phyloP scores from a whole-genome alignment of 257 asterid genomes.

The Nicotiana tabacum region DNA sequence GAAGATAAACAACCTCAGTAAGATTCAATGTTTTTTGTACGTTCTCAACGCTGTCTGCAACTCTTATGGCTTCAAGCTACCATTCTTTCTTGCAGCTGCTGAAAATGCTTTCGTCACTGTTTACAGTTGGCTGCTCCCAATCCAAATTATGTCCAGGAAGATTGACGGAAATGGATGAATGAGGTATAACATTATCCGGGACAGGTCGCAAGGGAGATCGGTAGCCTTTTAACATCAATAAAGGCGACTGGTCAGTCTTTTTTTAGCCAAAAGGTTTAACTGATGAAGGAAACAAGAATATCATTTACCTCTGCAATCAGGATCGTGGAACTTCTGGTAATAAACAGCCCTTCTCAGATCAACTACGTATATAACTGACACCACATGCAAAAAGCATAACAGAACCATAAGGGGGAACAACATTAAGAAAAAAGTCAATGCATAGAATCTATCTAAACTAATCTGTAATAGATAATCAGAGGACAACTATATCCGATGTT shows the following conservation, averaged over 20 bases:
- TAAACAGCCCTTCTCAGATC: slow-evolving; percentile 78
- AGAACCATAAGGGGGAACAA: slow-evolving; percentile 6
- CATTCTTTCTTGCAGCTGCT: slow-evolving; percentile 67
- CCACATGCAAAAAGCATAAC: background rate
- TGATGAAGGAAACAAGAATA: slow-evolving; percentile 6
- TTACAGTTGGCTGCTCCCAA: slow-evolving; percentile 16
- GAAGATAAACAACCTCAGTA: slow-evolving; percentile 43
- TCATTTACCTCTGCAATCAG: slow-evolving; percentile 83
- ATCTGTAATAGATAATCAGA: background rate
- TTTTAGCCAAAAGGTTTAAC: background rate
- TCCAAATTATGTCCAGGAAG: slow-evolving; percentile 25
- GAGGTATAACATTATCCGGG: slow-evolving; percentile 56
- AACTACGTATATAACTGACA: slow-evolving; percentile 74
- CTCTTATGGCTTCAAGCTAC: slow-evolving; percentile 81
- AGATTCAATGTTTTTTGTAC: slow-evolving; percentile 55
- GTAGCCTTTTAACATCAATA: slow-evolving; percentile 48
- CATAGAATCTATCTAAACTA: background rate
- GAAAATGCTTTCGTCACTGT: slow-evolving; percentile 26
- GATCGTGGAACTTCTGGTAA: slow-evolving; percentile 94
- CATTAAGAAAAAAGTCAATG: slow-evolving; percentile 4
- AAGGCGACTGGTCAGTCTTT: background rate
- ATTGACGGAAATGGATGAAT: slow-evolving; percentile 26
- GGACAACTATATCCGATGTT: background rate
- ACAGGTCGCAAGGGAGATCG: slow-evolving; percentile 76
- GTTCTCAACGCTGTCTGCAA: slow-evolving; percentile 70